A percentile compares a stretch with the other conserved stretches of the same genome.
phyloP scores from a whole-genome alignment of 1,284 basidiomycete genomes.

The Marasmius sp. region DNA sequence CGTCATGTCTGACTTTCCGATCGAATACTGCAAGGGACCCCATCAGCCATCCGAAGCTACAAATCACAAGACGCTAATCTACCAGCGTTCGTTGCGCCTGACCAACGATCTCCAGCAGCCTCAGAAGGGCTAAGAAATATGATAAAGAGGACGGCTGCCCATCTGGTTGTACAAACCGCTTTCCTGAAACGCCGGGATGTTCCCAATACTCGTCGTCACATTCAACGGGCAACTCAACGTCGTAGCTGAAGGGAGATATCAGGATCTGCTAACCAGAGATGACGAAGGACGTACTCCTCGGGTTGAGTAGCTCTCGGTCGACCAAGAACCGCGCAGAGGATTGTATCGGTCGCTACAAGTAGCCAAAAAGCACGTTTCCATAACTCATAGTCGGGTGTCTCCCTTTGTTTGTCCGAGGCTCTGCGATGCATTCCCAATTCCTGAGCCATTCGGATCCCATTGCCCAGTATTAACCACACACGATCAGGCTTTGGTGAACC shows the following conservation, averaged over 20 bases:
- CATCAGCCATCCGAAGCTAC: too few species aligned
- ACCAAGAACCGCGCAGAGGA: slow-evolving; percentile 57
- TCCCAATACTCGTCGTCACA: too few species aligned
- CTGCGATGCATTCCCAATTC: slow-evolving; percentile 51
- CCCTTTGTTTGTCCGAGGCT: neutral
- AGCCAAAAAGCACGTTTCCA: slow-evolving; percentile 23
- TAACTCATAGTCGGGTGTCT: slow-evolving; percentile 46
- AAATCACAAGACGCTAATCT: too few species aligned
- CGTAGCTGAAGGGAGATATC: too few species aligned
- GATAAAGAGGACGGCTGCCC: too few species aligned
- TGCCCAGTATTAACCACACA: slow-evolving; percentile 50
- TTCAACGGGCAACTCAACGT: too few species aligned
- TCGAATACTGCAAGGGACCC: slow-evolving; percentile 11
- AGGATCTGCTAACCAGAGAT: neutral
- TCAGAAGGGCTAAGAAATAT: neutral
- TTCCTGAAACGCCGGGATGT: too few species aligned
- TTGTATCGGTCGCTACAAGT: neutral
- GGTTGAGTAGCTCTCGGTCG: slow-evolving; percentile 68
- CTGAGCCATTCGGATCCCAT: slow-evolving; percentile 53
- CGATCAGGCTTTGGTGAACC: slow-evolving; percentile 51
- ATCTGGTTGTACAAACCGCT: too few species aligned
- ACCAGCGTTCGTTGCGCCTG: too few species aligned
- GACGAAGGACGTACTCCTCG: slow-evolving; percentile 49
- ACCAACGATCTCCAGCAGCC: too few species aligned
- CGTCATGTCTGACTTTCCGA: slow-evolving; percentile 32